Percentiles rank a stretch among this genome's conserved stretches.
Conservation (phyloP, 257 asterid genomes). For the Fraxinus anomala region DNA sequence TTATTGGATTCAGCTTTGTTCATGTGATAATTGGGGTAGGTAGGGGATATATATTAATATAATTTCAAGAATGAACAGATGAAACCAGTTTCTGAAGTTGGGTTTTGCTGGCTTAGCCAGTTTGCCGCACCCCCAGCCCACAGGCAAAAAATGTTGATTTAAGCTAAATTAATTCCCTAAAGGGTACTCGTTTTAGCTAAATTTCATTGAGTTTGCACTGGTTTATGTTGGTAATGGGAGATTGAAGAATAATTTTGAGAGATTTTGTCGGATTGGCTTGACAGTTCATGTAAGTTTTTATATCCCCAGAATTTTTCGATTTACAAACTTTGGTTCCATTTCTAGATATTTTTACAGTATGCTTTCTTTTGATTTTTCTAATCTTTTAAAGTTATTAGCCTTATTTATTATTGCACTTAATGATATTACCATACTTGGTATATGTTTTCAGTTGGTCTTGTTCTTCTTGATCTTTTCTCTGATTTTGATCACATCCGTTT, state of each 20-base stretch:
- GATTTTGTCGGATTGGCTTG: background rate
- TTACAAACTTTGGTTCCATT: conserved; percentile 15
- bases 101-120: conserved; percentile 16
- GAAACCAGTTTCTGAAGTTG: conserved; percentile 34
- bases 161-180: conserved; percentile 14
- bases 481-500: too few species aligned
- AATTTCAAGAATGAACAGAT: conserved; percentile 12
- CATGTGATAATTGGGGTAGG: too few species aligned
- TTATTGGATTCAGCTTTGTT: too few species aligned
- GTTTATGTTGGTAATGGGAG: background rate
- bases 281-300: conserved; percentile 39
- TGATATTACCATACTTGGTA: background rate
- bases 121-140: background rate
- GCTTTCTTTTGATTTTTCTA: background rate
- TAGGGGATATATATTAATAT: too few species aligned
- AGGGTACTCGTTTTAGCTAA: conserved; percentile 26
- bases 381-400: background rate
- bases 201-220: conserved; percentile 7
- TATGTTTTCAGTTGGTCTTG: background rate
- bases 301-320: conserved; percentile 17
- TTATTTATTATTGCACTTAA: background rate
- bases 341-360: background rate
- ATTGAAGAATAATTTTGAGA: conserved; percentile 23
- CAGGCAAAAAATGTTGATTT: conserved; percentile 15
- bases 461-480: too few species aligned